phyloP scores from a whole-genome alignment of 1,139 yeast genomes.

The Yamadazyma buinensis region DNA sequence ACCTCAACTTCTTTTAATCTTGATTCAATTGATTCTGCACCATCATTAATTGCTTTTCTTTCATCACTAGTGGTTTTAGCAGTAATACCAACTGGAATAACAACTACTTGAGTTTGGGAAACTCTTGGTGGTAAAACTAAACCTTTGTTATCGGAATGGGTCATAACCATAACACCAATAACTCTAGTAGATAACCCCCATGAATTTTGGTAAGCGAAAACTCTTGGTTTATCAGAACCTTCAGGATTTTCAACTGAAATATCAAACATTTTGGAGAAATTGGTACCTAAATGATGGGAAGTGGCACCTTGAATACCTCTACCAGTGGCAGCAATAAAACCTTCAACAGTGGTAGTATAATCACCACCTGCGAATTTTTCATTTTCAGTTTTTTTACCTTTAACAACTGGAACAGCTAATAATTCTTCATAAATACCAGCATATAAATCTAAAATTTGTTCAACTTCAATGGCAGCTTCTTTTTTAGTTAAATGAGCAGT shows the following conservation, averaged over 20 bases:
- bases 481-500: conserved; percentile 87
- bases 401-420: conserved; percentile 95
- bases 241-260: conserved; percentile 94
- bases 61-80: conserved; percentile 77
- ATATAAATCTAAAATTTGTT: conserved; percentile 82
- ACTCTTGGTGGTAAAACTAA: conserved; percentile 97
- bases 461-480: conserved; percentile 80
- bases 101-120: conserved; percentile 86
- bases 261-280: conserved; percentile 98
- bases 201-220: conserved; percentile 92
- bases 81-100: conserved; percentile 93
- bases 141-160: conserved; percentile 98
- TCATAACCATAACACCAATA: conserved; percentile 99
- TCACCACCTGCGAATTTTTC: conserved; percentile 99
- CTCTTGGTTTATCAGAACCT: conserved; percentile 80
- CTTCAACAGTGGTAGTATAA: conserved; percentile 94
- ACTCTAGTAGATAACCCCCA: conserved; percentile 99
- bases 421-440: conserved; percentile 82
- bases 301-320: conserved; percentile 99
- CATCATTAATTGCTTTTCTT: conserved; percentile 62
- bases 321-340: conserved; percentile 96
- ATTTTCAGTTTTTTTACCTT: conserved; percentile 93
- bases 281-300: conserved; percentile 95
- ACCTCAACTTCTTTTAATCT: conserved; percentile 55
- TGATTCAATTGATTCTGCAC: conserved; percentile 65